These are phyloP conservation scores for Samsoniella hepiali DNA, from an alignment of 2,329 filamentous ascomycete species.

Conservation along the genomic window DNA sequence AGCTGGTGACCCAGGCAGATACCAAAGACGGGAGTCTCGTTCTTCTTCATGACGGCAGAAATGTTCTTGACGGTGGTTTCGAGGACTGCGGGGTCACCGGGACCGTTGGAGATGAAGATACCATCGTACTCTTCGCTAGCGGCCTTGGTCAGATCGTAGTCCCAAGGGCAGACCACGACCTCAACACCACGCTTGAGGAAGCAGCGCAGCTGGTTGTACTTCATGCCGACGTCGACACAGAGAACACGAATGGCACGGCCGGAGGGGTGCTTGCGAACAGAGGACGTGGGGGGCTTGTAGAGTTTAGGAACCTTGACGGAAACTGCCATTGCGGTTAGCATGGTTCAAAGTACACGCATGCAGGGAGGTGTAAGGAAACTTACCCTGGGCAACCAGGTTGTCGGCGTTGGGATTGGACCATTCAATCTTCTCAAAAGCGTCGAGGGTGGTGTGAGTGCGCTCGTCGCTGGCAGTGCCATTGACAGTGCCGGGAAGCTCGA, in stretches of 20 bases:
- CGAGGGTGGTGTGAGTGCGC: slow-evolving; percentile 28
- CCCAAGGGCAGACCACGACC: slow-evolving; percentile 91
- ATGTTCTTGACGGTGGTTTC: slow-evolving; percentile 78
- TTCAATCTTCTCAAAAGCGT: slow-evolving; percentile 71
- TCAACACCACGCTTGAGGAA: slow-evolving; percentile 88
- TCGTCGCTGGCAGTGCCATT: slow-evolving; percentile 37
- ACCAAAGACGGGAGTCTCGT: slow-evolving; percentile 84
- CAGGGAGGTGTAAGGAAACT: slow-evolving; percentile 38
- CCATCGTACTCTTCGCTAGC: slow-evolving; percentile 87
- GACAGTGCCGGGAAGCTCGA: slow-evolving; percentile 53
- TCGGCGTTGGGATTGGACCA: slow-evolving; percentile 91
- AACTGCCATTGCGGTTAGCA: slow-evolving; percentile 58
- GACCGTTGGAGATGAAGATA: slow-evolving; percentile 96
- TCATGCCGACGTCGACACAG: slow-evolving; percentile 94
- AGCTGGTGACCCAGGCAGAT: slow-evolving; percentile 96
- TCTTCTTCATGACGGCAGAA: slow-evolving; percentile 69
- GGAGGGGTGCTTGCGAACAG: slow-evolving; percentile 79
- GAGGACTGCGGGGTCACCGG: slow-evolving; percentile 88
- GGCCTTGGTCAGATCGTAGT: slow-evolving; percentile 80
- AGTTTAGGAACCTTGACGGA: slow-evolving; percentile 84
- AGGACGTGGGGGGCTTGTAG: slow-evolving; percentile 70
- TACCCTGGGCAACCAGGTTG: slow-evolving; percentile 93
- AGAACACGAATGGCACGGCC: slow-evolving; percentile 83
- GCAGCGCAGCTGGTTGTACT: slow-evolving; percentile 96
- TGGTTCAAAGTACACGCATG: slow-evolving; percentile 21